Evolutionary conservation across 2,329 filamentous ascomycete genomes (phyloP), one percentile per base, ranked within the genome.

Genomic region (Botrytis porri): DNA sequence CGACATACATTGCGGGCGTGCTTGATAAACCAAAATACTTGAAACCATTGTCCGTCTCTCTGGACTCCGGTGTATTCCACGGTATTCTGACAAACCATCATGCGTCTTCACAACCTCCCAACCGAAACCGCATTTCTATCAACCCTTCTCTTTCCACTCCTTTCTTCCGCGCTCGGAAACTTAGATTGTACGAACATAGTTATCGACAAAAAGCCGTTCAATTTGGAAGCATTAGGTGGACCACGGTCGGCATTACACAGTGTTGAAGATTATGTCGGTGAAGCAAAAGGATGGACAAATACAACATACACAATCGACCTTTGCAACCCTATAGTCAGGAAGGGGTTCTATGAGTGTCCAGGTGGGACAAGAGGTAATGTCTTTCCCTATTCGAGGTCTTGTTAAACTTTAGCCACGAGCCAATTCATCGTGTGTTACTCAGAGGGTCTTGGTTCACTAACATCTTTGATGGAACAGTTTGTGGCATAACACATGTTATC

Each of bases 261-360:
- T 78, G 82, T 86, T 48, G 80, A 84, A 22, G 78, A 81, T 8
- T 79, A 79, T 12, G 82, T 86, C 48, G 80, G 83, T 5, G 80
- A 79, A 16, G 85, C 86, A 32, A 86, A 84, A 25, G 84, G 85
- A 25, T 84, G 88, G 41, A 85, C 85, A 74, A 96, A 96, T 81
- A 93, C 90, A 39, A 95, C 93, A 61, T 97, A 94, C 82, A 95
- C 93, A 0, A 80, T 97, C 73, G 92, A 97, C 78, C 85, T 97
- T 66, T 97, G 94, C 83, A 83, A 85, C 70, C 85, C 88, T 10
- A 83, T 97, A 76, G 88, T 88, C 81, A 87, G 76, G 82, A 85
- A 9, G 84, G 90, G 54, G 84, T 72, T 72, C 29, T 4, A 72
- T 69, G 54, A 90, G 78, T 97, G 94, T 80, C 90, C 89, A 0